Base-by-base conservation (phyloP, 768 basidiomycete genomes). In the Lactifluus echinatus region DNA sequence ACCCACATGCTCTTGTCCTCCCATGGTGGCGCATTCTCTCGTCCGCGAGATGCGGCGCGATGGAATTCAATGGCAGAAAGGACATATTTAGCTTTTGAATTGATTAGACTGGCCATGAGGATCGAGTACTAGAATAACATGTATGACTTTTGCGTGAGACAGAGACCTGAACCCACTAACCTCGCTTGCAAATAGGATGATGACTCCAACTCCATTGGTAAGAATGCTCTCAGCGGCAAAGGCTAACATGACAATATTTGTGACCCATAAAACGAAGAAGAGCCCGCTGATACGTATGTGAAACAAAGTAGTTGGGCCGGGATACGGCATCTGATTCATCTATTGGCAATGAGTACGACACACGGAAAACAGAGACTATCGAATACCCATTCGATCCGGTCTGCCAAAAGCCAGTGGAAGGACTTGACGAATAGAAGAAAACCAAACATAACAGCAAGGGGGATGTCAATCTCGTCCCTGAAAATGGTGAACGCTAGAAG, bases 1-100 rank as follows among this genome's bases (percentile, higher is more conserved):
- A 89, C 76, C 77, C 84, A 94, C 85, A 97, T 94, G 74, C 90
- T 93, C 77, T 97, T 98, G 67, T 93, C 87, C 70, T 99, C 94
- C 96, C 96, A 98, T 46, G 86, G 82, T 61, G 93, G 85, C 2
- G 89, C 84, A 69, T 87, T 87, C 69, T 88, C 89, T 29, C 89
- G 89, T 36, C 90, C 90, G 55, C 86, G 72, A 51, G 76, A 74
- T 47, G 83, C 80, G 2, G 93, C 92, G 23, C 91, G 79, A 28
- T 89, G 77, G 46, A 93, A 72, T 68, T 99, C 96, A 59, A 89
- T 79, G 15, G 86, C 70, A 42, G 87, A 90, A 50, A 97, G 79
- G 19, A 80, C 63, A 68, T 97, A 97, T 70, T 95, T 92, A 50
- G 85, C 77, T 43, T 86, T 81, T 17, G 86, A 82, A 60, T 89